Evolutionary conservation across 179 eudicot species (phyloP).

Genomic region (Kewa caespitosa): DNA sequence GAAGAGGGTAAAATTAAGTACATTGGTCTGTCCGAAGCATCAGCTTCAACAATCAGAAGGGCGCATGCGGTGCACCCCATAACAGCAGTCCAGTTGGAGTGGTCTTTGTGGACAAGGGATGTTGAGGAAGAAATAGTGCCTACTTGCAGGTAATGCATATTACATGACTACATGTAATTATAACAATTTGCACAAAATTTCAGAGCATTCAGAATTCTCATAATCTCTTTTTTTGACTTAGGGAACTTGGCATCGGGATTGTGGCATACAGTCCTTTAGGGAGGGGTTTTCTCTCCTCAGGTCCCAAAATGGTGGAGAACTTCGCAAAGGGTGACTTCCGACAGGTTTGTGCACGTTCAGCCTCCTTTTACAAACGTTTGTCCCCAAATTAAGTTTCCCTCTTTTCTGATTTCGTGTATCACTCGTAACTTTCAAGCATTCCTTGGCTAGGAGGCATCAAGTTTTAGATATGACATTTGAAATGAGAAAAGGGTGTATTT

Average conservation of each 20-base stretch:
- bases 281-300: conserved; percentile 50
- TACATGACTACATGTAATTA: too few species aligned
- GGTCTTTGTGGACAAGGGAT: conserved; percentile 65
- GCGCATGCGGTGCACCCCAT: conserved; percentile 48
- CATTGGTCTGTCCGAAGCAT: conserved; percentile 46
- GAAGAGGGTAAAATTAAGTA: conserved; percentile 52
- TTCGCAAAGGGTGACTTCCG: conserved; percentile 34
- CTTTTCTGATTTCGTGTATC: too few species aligned
- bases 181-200: neutral
- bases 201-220: neutral
- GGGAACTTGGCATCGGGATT: conserved; percentile 64
- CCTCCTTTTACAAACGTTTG: neutral
- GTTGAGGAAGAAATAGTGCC: conserved; percentile 56
- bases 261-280: conserved; percentile 61
- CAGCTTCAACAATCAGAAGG: conserved; percentile 46
- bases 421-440: too few species aligned
- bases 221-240: conserved; percentile 1
- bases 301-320: conserved; percentile 44
- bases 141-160: conserved; percentile 46
- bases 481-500: too few species aligned
- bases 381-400: too few species aligned
- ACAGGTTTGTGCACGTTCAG: conserved; percentile 33
- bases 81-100: conserved; percentile 54
- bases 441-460: too few species aligned
- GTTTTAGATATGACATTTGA: too few species aligned